Percentiles rank a stretch among this genome's conserved stretches.
These are phyloP conservation scores for Apophysomyces variabilis DNA, from an alignment of 371 early-diverging fungal species.

Conservation along the genomic window DNA sequence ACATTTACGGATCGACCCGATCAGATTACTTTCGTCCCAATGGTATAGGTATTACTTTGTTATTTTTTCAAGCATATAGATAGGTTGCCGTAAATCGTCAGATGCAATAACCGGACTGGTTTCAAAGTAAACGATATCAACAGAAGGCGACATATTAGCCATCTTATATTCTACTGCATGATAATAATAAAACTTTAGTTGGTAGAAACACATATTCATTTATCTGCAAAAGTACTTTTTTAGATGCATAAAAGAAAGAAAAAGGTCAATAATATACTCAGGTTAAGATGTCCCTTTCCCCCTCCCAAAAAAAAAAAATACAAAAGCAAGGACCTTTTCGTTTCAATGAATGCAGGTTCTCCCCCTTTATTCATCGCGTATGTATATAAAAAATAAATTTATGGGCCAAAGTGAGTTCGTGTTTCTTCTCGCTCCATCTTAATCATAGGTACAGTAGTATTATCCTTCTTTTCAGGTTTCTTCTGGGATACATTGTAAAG, in stretches of 20 bases:
- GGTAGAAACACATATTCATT: not conserved
- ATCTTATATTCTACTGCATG: not conserved
- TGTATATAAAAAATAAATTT: constrained; percentile 7
- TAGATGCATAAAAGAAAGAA: not conserved
- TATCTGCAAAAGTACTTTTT: not conserved
- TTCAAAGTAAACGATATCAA: constrained; percentile 7
- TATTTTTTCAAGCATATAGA: not conserved
- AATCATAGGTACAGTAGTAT: not conserved
- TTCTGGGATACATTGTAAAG: not conserved
- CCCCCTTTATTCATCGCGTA: constrained; percentile 8
- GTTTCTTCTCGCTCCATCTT: not conserved
- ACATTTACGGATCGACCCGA: no score
- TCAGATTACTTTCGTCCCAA: not conserved
- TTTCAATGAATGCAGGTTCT: constrained; percentile 4
- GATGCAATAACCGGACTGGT: constrained; percentile 1
- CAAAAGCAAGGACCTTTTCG: not conserved
- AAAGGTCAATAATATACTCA: not conserved
- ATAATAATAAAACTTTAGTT: not conserved
- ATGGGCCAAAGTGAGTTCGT: not conserved
- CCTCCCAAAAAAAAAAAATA: not conserved
- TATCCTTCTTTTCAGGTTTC: not conserved
- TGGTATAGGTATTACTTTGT: not conserved
- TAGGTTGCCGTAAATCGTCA: constrained; percentile 3
- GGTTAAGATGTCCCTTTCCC: not conserved
- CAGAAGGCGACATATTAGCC: not conserved